Conservation (phyloP, 768 basidiomycete genomes). For the Serendipita indica region DNA sequence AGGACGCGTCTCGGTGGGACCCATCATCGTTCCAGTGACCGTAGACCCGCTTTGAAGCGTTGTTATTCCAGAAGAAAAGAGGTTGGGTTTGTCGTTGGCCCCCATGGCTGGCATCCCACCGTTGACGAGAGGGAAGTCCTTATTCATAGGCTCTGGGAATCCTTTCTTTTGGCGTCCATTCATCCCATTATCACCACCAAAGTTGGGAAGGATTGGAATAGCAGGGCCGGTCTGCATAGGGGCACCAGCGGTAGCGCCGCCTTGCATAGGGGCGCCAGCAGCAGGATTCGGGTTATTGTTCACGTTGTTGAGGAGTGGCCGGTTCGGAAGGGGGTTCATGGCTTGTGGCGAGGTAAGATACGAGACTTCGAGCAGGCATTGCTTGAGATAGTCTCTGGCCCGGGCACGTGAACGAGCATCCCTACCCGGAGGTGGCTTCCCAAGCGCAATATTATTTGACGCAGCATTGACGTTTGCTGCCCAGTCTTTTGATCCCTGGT, state of each 20-base stretch:
- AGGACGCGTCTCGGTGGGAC: conserved; percentile 6
- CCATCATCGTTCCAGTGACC: background rate
- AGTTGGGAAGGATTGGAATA: conserved; percentile 56
- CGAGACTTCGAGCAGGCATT: conserved; percentile 95
- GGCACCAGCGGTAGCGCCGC: conserved; percentile 7
- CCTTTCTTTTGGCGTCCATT: conserved; percentile 71
- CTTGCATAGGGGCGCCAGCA: conserved; percentile 5
- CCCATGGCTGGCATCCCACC: conserved; percentile 1
- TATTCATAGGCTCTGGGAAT: conserved; percentile 47
- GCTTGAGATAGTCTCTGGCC: conserved; percentile 93
- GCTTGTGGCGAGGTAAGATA: conserved; percentile 95
- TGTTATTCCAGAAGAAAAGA: background rate
- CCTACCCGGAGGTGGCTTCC: conserved; percentile 54
- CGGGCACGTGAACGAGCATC: conserved; percentile 94
- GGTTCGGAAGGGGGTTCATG: conserved; percentile 88
- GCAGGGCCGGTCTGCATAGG: conserved; percentile 18
- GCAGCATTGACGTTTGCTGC: conserved; percentile 30
- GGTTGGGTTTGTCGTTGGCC: conserved; percentile 19
- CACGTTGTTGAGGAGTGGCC: conserved; percentile 56
- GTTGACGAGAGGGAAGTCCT: conserved; percentile 9
- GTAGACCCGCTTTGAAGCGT: background rate
- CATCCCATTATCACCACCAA: conserved; percentile 50
- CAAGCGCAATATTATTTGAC: conserved; percentile 33
- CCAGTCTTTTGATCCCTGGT: background rate
- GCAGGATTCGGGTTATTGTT: background rate